Evolutionary conservation across 2,329 filamentous ascomycete genomes (phyloP), one percentile per base, ranked within the genome.

Genomic region (Monosporascus sp.): DNA sequence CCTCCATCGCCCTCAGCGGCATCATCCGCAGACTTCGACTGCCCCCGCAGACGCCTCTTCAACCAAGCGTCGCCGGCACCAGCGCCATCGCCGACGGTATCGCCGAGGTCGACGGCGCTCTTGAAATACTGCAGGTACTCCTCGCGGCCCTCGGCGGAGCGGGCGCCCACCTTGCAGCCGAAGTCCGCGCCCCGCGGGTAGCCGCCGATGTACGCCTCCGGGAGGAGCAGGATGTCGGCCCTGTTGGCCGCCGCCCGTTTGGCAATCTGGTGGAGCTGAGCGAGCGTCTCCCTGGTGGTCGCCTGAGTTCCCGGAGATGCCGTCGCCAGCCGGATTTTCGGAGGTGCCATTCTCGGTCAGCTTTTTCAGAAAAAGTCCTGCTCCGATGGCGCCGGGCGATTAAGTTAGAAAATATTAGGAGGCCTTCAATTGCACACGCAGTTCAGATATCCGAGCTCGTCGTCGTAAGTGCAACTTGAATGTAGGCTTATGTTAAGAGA

Each of bases 151-250:
- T 78, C 88, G 3, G 79, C 74, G 0, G 80, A 78, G 38, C 92
- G 85, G 17, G 79, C 77, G 4, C 92, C 92, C 6, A 96, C 78
- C 2, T 81, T 78, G 47, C 84, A 85, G 5, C 91, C 91, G 64
- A 96, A 96, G 49, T 77, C 76, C 57, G 86, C 86, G 18, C 87
- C 91, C 11, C 92, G 87, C 18, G 93, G 93, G 67, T 97, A 97
- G 1, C 92, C 93, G 47, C 93, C 93, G 2, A 97, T 79, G 67
- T 91, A 96, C 22, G 92, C 92, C 74, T 97, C 92, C 0, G 93
- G 93, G 56, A 97, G 92, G 50, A 97, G 83, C 28, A 97, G 78
- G 49, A 97, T 78, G 68, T 94, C 78, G 40, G 82, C 72, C 3
- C 65, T 61, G 52, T 73, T 65, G 1, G 68, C 62, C 3, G 85